phyloP scores from a whole-genome alignment of 192 early-diverging fungal species.

The Rhizophagus prolifer region DNA sequence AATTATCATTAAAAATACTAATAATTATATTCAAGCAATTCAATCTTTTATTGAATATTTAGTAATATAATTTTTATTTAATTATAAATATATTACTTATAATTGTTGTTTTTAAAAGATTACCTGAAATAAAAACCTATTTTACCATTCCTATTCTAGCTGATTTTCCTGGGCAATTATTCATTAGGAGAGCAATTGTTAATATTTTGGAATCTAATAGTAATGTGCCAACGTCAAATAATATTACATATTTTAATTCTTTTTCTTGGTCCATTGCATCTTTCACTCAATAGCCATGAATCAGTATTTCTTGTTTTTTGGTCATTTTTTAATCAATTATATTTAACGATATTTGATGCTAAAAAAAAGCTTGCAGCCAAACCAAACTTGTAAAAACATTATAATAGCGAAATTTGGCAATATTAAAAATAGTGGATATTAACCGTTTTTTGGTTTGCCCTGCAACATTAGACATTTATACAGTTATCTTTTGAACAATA shows the following conservation, averaged over 20 bases:
- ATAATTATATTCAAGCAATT: slow-evolving; percentile 12
- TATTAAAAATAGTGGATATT: slow-evolving; percentile 1
- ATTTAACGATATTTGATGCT: neutral
- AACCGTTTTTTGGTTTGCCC: neutral
- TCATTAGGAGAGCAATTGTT: slow-evolving; percentile 2
- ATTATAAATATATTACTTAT: neutral
- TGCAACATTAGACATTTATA: slow-evolving; percentile 2
- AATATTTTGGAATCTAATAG: neutral
- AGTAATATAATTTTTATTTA: too few relatives aligned
- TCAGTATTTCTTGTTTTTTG: slow-evolving; percentile 1
- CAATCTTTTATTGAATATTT: neutral
- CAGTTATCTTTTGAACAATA: too few relatives aligned
- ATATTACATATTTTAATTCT: neutral
- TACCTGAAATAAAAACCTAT: slow-evolving; percentile 3
- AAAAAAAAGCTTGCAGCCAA: slow-evolving; percentile 13
- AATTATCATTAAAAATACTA: neutral
- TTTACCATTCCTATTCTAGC: neutral
- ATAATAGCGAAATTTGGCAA: neutral
- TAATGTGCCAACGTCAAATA: too few relatives aligned
- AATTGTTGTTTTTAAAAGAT: neutral
- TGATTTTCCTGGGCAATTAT: slow-evolving; percentile 3
- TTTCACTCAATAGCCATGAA: neutral
- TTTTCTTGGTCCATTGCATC: too few relatives aligned
- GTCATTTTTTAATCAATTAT: slow-evolving; percentile 9
- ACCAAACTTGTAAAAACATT: too few relatives aligned